phyloP scores from a whole-genome alignment of 208 protist genomes.

The Leishmania lainsoni region DNA sequence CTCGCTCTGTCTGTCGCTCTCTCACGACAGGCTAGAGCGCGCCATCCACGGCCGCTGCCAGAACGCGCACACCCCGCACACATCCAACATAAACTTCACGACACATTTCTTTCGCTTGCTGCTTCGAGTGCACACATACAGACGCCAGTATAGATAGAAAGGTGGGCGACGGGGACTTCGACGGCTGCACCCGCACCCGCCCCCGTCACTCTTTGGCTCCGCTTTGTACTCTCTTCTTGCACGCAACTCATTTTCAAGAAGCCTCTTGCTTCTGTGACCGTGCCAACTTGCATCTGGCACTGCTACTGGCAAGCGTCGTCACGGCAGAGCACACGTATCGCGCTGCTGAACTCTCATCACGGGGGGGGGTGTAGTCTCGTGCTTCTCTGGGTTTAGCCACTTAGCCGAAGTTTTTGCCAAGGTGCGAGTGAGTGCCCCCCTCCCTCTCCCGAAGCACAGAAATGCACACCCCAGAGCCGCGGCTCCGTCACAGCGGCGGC shows the following conservation, averaged over 20 bases:
- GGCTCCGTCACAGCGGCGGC: conserved; percentile 7
- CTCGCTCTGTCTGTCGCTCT: not conserved
- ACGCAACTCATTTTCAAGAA: too few relatives aligned
- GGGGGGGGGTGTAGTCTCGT: not conserved
- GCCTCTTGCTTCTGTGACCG: not conserved
- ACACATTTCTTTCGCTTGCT: not conserved
- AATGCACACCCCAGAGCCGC: conserved; percentile 34
- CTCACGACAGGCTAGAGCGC: too few relatives aligned
- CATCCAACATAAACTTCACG: too few relatives aligned
- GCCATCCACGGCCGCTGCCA: too few relatives aligned
- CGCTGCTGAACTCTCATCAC: not conserved
- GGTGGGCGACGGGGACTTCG: not conserved
- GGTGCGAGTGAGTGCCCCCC: not conserved
- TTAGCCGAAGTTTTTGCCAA: not conserved
- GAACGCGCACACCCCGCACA: too few relatives aligned
- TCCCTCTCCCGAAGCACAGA: not conserved
- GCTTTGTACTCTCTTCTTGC: not conserved
- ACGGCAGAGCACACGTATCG: not conserved
- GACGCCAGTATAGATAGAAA: not conserved
- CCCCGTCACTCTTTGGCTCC: not conserved
- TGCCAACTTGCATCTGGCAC: not conserved
- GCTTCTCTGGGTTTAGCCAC: not conserved
- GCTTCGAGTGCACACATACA: not conserved
- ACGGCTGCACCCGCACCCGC: not conserved
- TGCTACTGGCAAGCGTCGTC: not conserved